Evolutionary conservation across 23 red algal species (phyloP).

Genomic region (Gracilaria domingensis): DNA sequence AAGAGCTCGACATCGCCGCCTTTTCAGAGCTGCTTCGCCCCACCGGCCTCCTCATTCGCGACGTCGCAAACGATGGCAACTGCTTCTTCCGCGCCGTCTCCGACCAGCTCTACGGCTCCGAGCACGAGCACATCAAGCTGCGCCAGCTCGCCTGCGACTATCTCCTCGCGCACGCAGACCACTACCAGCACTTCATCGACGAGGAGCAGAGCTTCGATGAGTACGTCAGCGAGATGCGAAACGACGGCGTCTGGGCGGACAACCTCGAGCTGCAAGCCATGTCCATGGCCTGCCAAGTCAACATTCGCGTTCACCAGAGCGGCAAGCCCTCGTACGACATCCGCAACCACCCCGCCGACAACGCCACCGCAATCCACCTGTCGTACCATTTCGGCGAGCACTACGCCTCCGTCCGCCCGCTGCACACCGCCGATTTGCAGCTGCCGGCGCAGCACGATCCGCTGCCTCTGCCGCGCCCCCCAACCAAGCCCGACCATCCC

Average conservation of each 20-base stretch:
- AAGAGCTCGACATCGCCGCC: conserved; percentile 61
- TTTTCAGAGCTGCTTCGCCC: conserved; percentile 43
- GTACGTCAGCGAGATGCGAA: conserved; percentile 75
- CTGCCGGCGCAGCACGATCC: conserved; percentile 56
- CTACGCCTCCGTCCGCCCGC: conserved; percentile 77
- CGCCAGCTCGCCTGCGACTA: conserved; percentile 65
- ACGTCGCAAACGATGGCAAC: conserved; percentile 79
- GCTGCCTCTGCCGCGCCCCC: conserved; percentile 21
- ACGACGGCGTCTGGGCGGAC: conserved; percentile 76
- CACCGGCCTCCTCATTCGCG: conserved; percentile 64
- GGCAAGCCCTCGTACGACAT: conserved; percentile 83
- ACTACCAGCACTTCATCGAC: conserved; percentile 74
- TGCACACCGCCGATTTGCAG: conserved; percentile 20
- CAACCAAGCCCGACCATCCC: neutral
- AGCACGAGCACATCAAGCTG: conserved; percentile 66
- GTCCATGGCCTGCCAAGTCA: conserved; percentile 76
- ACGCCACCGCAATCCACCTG: conserved; percentile 70
- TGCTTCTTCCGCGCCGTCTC: conserved; percentile 90
- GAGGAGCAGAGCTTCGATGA: conserved; percentile 78
- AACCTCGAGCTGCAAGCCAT: conserved; percentile 83
- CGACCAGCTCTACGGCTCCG: conserved; percentile 80
- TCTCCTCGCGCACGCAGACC: conserved; percentile 50
- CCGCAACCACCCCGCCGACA: conserved; percentile 69
- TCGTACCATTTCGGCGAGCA: conserved; percentile 81
- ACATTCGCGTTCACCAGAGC: conserved; percentile 86